Evolutionary conservation across 2,329 filamentous ascomycete species (phyloP), one percentile per base, ranked within the genome.

Genomic region (Aspergillus udagawae): DNA sequence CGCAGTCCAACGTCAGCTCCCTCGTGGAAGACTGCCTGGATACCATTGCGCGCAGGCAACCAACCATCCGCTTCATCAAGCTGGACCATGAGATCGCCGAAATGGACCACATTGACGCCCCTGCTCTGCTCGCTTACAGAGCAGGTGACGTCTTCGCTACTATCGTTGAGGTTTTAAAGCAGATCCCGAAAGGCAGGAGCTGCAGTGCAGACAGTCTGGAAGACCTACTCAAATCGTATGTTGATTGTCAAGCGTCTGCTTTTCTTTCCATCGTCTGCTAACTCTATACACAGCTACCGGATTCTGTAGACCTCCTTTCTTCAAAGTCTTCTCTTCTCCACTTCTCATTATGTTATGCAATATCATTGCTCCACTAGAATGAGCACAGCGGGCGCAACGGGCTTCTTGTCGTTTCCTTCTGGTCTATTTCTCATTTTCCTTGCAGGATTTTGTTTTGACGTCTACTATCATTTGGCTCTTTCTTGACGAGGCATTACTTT

Each of bases 31-130:
- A 86, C 44, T 92, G 89, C 52, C 81, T 99, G 65, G 77, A 82
- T 53, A 88, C 88, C 1, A 81, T 97, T 28, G 91, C 96, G 45
- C 80, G 82, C 60, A 80, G 83, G 59, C 81, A 96, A 70, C 81
- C 85, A 23, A 83, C 86, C 9, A 84, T 90, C 35, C 91, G 90
- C 69, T 97, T 99, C 70, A 84, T 97, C 77, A 95, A 93, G 77
- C 84, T 97, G 50, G 88, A 96, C 75, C 91, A 91, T 71, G 87
- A 90, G 60, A 92, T 96, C 57, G 95, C 96, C 41, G 92, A 97
- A 73, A 96, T 97, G 80, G 91, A 97, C 72, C 86, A 89, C 57
- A 89, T 92, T 32, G 88, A 88, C 49, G 89, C 96, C 1, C 94
- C 94, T 0, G 91, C 94, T 3, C 80, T 97, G 41, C 80, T 97